Evolutionary conservation across 495 filamentous ascomycete genomes (phyloP), one percentile per base, ranked within the genome.

Genomic region (Xylaria curta): DNA sequence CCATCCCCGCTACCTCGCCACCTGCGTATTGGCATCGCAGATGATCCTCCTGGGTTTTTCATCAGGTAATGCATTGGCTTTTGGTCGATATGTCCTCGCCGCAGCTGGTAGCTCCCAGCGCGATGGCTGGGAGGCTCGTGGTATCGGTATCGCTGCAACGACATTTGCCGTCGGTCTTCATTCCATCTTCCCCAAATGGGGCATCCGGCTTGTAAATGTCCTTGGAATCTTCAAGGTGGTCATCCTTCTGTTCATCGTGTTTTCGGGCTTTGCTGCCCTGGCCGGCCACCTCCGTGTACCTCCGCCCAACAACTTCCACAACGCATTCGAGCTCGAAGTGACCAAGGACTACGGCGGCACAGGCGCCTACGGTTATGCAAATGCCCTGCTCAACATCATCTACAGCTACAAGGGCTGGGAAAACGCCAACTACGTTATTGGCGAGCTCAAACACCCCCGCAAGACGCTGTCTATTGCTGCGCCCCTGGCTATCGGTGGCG

Each of bases 191-290:
- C 82, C 90, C 36, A 92, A 92, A 79, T 92, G 89, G 87, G 91
- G 91, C 17, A 83, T 93, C 68, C 85, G 88, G 12, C 82, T 93
- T 1, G 86, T 89, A 56, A 93, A 92, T 77, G 65, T 89, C 3
- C 84, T 94, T 6, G 91, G 90, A 19, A 74, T 88, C 28, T 85
- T 93, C 81, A 94, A 94, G 74, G 85, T 93, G 33, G 75, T 88
- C 36, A 86, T 93, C 69, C 85, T 93, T 31, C 47, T 91, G 17
- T 86, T 92, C 76, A 91, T 93, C 71, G 84, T 91, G 36, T 86
- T 91, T 46, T 82, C 85, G 36, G 90, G 91, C 1, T 91, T 90
- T 79, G 88, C 88, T 17, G 91, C 90, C 3, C 80, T 92, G 12
- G 87, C 81, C 12, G 88, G 88, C 5, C 84, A 83, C 66, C 71